A percentile compares a stretch with the other conserved stretches of the same genome.
Conservation (phyloP, 2,329 filamentous ascomycete species). For the Endoconidiophora polonica region DNA sequence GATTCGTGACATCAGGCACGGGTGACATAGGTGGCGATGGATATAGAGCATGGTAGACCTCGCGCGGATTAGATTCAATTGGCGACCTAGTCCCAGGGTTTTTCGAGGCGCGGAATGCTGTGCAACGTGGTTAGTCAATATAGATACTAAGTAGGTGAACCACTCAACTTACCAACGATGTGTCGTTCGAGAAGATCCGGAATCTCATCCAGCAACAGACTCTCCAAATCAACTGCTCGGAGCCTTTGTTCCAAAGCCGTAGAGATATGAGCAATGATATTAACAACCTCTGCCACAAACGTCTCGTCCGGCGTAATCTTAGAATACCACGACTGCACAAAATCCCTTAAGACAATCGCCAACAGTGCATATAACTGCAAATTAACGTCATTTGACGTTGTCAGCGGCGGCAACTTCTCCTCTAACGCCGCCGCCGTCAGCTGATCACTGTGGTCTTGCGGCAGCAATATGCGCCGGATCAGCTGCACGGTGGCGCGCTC, state of each 20-base stretch:
- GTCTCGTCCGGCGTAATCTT: conserved; percentile 81
- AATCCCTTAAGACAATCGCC: conserved; percentile 76
- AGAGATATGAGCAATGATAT: conserved; percentile 84
- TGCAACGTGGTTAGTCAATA: conserved; percentile 1
- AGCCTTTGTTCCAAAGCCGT: conserved; percentile 74
- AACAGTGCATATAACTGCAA: conserved; percentile 77
- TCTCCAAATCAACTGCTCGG: conserved; percentile 66
- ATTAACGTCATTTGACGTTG: conserved; percentile 87
- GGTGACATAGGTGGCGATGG: conserved; percentile 70
- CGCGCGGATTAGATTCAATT: conserved; percentile 43
- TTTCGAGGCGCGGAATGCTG: conserved; percentile 59
- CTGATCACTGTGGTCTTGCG: conserved; percentile 46
- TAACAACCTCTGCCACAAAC: conserved; percentile 75
- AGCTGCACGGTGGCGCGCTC: conserved; percentile 67
- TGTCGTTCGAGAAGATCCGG: conserved; percentile 69
- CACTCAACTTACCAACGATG: conserved; percentile 45
- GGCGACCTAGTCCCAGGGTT: conserved; percentile 39
- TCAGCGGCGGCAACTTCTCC: conserved; percentile 74
- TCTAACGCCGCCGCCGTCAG: conserved; percentile 47
- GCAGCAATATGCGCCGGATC: conserved; percentile 67
- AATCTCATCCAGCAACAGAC: conserved; percentile 71
- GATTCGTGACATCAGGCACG: conserved; percentile 42
- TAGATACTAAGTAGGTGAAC: background rate
- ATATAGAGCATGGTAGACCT: conserved; percentile 68
- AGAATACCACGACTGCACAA: conserved; percentile 82